Conservation (phyloP, 345 rosid genomes). For the Eucalyptus pumila region DNA sequence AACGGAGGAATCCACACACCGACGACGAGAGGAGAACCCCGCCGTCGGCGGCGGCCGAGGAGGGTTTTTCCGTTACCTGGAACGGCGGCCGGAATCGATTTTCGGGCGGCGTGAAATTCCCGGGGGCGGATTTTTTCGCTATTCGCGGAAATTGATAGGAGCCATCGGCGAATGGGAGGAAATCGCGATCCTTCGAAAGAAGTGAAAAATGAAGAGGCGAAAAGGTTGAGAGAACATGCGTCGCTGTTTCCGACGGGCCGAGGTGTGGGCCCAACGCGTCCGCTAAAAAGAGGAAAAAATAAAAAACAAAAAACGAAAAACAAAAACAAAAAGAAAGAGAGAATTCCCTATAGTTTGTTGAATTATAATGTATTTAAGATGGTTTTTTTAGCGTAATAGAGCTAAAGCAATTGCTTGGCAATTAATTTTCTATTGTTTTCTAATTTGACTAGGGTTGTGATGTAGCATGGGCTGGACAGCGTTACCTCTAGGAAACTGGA, state of each 20-base stretch:
- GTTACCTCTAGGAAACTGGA: not conserved
- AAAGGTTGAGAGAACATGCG: not conserved
- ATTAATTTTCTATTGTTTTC: not conserved
- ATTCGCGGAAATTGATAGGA: not conserved
- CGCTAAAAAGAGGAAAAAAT: rapidly evolving
- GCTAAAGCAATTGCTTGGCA: not conserved
- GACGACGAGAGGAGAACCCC: not conserved
- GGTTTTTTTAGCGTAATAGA: not conserved
- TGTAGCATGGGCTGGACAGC: not conserved
- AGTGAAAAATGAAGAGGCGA: not conserved
- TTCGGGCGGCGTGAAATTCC: not conserved
- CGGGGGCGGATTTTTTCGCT: not conserved
- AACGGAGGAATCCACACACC: not conserved
- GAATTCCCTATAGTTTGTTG: not conserved
- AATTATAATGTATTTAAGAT: not conserved
- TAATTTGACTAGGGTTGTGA: not conserved
- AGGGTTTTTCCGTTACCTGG: not conserved
- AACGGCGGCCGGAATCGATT: not conserved
- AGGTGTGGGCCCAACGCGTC: not conserved
- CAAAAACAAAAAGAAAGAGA: not conserved
- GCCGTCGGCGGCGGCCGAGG: not conserved
- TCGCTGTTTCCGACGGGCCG: not conserved
- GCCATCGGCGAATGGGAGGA: not conserved
- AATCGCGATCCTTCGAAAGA: not conserved
- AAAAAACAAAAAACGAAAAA: rapidly evolving